phyloP scores from a whole-genome alignment of 352 stramenopile species.

The Peronospora destructor region DNA sequence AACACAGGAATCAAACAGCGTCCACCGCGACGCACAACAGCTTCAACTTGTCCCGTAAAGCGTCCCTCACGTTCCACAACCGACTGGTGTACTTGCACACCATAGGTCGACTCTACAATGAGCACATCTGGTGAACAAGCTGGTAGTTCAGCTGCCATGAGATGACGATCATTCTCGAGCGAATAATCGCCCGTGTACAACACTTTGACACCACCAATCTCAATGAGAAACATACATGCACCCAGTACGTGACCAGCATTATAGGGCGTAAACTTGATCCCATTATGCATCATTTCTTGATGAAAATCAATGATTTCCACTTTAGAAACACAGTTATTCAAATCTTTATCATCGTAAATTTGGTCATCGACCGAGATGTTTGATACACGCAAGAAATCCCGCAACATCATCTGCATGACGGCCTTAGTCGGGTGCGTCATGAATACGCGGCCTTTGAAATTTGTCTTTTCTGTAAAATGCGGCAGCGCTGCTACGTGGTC shows the following conservation, averaged over 20 bases:
- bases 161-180: constrained; percentile 96
- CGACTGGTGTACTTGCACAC: constrained; percentile 94
- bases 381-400: constrained; percentile 94
- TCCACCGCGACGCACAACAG: constrained; percentile 93
- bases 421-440: constrained; percentile 99
- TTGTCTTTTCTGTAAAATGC: constrained; percentile 98
- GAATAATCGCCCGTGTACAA: constrained; percentile 99
- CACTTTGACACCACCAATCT: constrained; percentile 95
- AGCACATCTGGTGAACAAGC: constrained; percentile 93
- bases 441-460: constrained; percentile 97
- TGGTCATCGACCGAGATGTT: constrained; percentile 91
- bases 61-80: constrained; percentile 93
- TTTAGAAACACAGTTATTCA: constrained; percentile 95
- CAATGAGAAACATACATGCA: constrained; percentile 98
- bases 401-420: constrained; percentile 96
- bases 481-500: constrained; percentile 98
- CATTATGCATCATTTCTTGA: constrained; percentile 94
- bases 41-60: constrained; percentile 95
- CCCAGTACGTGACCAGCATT: constrained; percentile 99
- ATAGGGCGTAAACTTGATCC: constrained; percentile 98
- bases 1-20: constrained; percentile 98
- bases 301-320: constrained; percentile 99
- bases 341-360: constrained; percentile 92
- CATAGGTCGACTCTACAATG: constrained; percentile 99
- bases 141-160: constrained; percentile 89